Base-by-base conservation (phyloP, 2,329 filamentous ascomycete genomes). In the Zymoseptoria tritici region DNA sequence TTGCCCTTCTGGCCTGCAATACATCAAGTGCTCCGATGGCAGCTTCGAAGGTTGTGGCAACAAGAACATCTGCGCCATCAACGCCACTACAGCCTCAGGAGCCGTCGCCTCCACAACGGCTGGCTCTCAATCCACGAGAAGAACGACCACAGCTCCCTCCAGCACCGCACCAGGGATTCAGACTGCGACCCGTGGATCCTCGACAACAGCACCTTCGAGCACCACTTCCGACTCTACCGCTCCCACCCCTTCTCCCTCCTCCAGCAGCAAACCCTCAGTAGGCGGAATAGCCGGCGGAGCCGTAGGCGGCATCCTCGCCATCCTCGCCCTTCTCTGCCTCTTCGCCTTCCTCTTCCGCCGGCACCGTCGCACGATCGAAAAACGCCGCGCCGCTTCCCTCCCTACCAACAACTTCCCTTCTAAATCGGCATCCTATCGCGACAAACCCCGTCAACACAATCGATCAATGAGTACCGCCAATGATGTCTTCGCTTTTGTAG, bases 251-350 rank as follows among this genome's bases (percentile, higher is more conserved):
- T 1, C 2, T 6, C 16, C 36, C 5, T 7, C 36, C 0, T n/a
- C 36, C 11, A 16, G 13, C 36, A 46, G 13, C 36, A 46, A 46
- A 46, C 36, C 36, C 7, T 16, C 36, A n/a, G 36, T 46, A n/a
- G 73, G 69, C 11, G 71, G 73, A 16, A 77, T 78, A 29, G 73
- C 72, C 46, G 76, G 76, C 49, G 75, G 74, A 19, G 71, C 71
- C 8, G 68, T 76, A 4, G 75, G 76, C 54, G 75, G 75, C 4
- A 63, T 75, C 2, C 70, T 66, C 2, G 71, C 54, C 16, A 60
- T 77, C 16, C 68, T 72, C 36, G 57, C 66, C 20, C 8, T 62
- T 8, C 24, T 62, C 21, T 19, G 26, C 13, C 64, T 76, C 1
- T 63, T 74, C 29, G 61, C 72, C 16, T 72, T 72, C 60, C 75